Base-by-base conservation (phyloP, 1,139 yeast species). In the Zygotorulaspora mrakii region DNA sequence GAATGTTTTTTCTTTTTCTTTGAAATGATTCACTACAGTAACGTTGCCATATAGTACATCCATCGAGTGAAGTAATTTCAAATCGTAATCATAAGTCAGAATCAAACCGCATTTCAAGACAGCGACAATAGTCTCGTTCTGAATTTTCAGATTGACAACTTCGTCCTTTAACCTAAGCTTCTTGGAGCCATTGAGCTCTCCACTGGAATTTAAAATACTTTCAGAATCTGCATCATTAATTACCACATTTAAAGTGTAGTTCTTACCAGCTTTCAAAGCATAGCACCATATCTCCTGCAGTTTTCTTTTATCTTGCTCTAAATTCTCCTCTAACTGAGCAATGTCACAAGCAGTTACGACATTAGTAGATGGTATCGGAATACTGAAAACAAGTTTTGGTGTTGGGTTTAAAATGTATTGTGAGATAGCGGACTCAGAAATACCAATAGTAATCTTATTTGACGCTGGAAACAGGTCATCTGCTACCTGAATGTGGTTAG, bases 341-440 rank as follows among this genome's bases (percentile, higher is more conserved):
- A 50, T 55, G 38, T 55, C 54, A 34, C 60, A 61, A 1, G 64
- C 61, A n/a, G 62, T 56, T 12, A 61, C 55, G 24, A 53, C 45
- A 29, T 54, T 56, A 2, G 64, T 61, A 2, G 65, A 57, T 24
- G 65, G 64, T 23, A 62, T 59, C 5, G 66, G 53, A 17, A 53
- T 43, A 40, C 57, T 58, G 28, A 52, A 54, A 31, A 78, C 67
- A 52, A 85, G 67, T 55, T 78, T 82, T 10, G 95, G 95, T 9
- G 94, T 78, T 25, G 96, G 96, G 52, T 77, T 78, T 38, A 85
- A 72, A 23, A 83, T 68, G 57, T 81, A 83, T 42, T 81, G 76
- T 13, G 86, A 77, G 38, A 88, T 70, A 40, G 83, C 78, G 31
- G 94, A 82, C 43, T 85, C 87, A 17, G 94, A 81, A 25, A 86